phyloP scores from a whole-genome alignment of 148 eudicot genomes.

The Nyssa sinensis region DNA sequence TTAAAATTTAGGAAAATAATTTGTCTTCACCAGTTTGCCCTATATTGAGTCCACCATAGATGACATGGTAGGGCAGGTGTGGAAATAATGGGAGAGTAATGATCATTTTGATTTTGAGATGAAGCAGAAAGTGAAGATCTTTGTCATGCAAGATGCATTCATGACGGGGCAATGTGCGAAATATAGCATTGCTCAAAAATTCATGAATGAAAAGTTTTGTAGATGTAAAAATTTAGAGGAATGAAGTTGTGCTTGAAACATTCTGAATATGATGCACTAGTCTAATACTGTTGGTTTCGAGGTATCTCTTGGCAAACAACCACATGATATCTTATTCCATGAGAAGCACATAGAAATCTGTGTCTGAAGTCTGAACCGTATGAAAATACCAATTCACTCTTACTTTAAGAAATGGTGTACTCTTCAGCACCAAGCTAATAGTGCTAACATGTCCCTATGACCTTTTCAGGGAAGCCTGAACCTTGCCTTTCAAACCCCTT shows the following conservation, averaged over 20 bases:
- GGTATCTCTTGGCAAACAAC: not conserved
- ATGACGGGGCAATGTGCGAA: not conserved
- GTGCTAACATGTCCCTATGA: not conserved
- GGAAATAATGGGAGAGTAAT: not conserved
- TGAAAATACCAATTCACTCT: not conserved
- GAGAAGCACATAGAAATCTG: not conserved
- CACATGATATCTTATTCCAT: too few relatives aligned
- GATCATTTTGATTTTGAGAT: constrained; percentile 3
- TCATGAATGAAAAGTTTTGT: not conserved
- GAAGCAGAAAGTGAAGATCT: not conserved
- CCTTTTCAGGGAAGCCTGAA: not conserved
- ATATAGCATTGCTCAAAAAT: not conserved
- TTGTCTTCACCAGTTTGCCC: not conserved
- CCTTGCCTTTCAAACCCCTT: not conserved
- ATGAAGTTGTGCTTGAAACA: not conserved
- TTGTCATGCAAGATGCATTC: not conserved
- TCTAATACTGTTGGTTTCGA: not conserved
- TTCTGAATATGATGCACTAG: not conserved
- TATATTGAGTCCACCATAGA: not conserved
- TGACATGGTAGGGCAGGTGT: not conserved
- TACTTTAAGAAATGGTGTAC: too few relatives aligned
- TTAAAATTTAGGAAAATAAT: not conserved
- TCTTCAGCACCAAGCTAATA: too few relatives aligned
- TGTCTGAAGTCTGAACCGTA: not conserved
- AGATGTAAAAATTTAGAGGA: not conserved